phyloP scores from a whole-genome alignment of 1,284 basidiomycete species.

The Jaminaea rosea region DNA sequence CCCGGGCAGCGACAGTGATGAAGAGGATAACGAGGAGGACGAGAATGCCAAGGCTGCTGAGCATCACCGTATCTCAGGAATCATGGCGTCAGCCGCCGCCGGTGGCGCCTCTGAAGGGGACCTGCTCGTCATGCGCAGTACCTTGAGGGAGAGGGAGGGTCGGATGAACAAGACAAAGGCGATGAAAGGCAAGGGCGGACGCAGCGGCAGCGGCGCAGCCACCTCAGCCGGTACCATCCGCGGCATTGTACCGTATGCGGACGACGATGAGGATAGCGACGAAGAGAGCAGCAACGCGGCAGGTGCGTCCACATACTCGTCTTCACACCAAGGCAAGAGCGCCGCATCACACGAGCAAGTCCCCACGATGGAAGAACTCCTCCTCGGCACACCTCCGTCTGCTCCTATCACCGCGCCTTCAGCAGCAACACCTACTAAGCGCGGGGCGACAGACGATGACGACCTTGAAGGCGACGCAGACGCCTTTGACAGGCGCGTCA shows the following conservation, averaged over 20 bases:
- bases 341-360: no score
- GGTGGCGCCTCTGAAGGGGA: no score
- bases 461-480: constrained; percentile 7
- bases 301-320: neutral
- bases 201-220: neutral
- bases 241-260: constrained; percentile 1
- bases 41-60: no score
- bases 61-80: no score
- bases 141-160: constrained; percentile 63
- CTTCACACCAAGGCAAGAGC: neutral
- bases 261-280: constrained; percentile 1
- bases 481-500: no score
- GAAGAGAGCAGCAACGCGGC: neutral
- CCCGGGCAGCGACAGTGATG: no score
- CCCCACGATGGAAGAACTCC: neutral
- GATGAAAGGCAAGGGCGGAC: neutral
- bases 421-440: neutral
- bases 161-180: constrained; percentile 30
- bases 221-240: neutral
- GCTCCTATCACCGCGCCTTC: neutral
- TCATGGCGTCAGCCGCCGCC: no score
- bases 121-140: no score
- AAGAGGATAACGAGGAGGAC: no score
- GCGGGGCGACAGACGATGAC: constrained; percentile 1
- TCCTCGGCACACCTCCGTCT: neutral